Evolutionary conservation across 1,284 basidiomycete genomes (phyloP).

Genomic region (Papiliotrema flavescens): DNA sequence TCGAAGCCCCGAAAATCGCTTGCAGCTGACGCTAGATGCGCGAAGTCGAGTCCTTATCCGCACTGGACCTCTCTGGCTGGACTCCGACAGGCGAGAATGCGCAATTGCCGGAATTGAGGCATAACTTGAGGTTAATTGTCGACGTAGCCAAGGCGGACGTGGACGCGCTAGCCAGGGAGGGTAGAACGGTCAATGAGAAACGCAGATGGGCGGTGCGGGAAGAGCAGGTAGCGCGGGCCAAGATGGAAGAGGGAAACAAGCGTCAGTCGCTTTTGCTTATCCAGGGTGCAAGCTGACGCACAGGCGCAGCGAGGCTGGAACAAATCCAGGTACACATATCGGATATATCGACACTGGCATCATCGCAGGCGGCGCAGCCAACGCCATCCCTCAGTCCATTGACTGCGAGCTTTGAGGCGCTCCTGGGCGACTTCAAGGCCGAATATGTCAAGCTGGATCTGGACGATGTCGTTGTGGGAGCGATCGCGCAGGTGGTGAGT

Average conservation of each 20-base stretch:
- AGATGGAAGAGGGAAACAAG: constrained; percentile 57
- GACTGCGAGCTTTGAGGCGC: constrained; percentile 63
- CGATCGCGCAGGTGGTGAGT: constrained; percentile 72
- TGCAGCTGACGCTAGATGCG: constrained; percentile 56
- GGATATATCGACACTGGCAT: constrained; percentile 63
- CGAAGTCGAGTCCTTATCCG: constrained; percentile 75
- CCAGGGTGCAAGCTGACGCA: background rate
- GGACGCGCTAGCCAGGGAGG: constrained; percentile 83
- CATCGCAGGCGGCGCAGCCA: constrained; percentile 56
- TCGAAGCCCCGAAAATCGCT: constrained; percentile 4
- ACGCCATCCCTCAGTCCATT: constrained; percentile 68
- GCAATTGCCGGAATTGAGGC: constrained; percentile 88
- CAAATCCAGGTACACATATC: constrained; percentile 68
- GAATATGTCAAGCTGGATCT: constrained; percentile 77
- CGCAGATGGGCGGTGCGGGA: constrained; percentile 62
- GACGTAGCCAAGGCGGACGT: constrained; percentile 78
- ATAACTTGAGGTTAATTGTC: constrained; percentile 84
- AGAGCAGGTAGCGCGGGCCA: constrained; percentile 66
- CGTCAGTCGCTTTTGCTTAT: constrained; percentile 16
- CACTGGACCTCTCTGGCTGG: constrained; percentile 74
- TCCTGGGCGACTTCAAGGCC: constrained; percentile 65
- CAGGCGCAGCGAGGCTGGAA: constrained; percentile 69
- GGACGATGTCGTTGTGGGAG: constrained; percentile 89
- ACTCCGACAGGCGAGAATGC: constrained; percentile 77
- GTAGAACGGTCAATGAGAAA: constrained; percentile 71